phyloP scores from a whole-genome alignment of 805 yeast species.

The Ogataea henricii region DNA sequence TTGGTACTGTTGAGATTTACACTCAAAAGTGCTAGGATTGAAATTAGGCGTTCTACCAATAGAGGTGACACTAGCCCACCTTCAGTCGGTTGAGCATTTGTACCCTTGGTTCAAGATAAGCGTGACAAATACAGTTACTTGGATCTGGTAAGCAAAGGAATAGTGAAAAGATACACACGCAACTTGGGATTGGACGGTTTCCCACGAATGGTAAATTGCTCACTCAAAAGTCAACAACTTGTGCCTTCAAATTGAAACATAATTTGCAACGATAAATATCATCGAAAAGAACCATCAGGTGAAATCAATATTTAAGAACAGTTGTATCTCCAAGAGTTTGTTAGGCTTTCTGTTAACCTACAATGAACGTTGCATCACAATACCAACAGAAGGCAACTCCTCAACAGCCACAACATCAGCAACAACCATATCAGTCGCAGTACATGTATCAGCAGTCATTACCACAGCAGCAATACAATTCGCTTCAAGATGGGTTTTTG shows the following conservation, averaged over 20 bases:
- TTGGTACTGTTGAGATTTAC: neutral
- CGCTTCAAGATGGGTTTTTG: slow-evolving; percentile 25
- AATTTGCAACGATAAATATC: neutral
- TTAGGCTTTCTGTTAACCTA: neutral
- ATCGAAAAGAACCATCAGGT: neutral
- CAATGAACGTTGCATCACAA: slow-evolving; percentile 22
- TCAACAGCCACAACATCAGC: slow-evolving; percentile 25
- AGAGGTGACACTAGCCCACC: neutral
- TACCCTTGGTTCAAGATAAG: neutral
- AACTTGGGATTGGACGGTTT: neutral
- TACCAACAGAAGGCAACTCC: slow-evolving; percentile 17
- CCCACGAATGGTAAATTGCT: neutral
- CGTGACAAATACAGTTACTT: neutral
- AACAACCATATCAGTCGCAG: slow-evolving; percentile 19
- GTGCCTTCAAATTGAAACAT: neutral
- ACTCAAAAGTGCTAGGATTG: neutral
- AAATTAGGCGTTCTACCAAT: neutral
- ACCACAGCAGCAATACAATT: slow-evolving; percentile 20
- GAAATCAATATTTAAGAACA: neutral
- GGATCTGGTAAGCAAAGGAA: neutral
- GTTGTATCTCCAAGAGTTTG: neutral
- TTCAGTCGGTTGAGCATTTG: neutral
- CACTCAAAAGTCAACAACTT: neutral
- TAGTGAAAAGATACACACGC: too few species aligned
- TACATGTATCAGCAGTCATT: slow-evolving; percentile 16